Evolutionary conservation across 2,329 filamentous ascomycete species (phyloP), one percentile per base, ranked within the genome.

Genomic region (Alternaria sp.): DNA sequence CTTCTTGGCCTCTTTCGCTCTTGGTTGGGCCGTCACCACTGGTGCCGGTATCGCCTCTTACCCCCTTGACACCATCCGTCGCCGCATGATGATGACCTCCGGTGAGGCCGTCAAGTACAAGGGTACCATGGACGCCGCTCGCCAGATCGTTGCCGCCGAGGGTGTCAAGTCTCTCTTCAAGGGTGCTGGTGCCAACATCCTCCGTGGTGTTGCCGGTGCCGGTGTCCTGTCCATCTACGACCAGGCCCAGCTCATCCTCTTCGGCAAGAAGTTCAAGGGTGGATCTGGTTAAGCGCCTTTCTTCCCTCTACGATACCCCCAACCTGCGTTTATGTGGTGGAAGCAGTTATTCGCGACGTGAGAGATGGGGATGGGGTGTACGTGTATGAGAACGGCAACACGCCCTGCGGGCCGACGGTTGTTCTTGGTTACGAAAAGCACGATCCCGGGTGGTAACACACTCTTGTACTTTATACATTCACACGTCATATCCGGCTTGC

Each of bases 161-260:
- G 96, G 96, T 90, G 87, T 96, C 86, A 92, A 90, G 88, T 99
- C 96, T 81, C 95, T 99, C 86, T 99, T 99, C 94, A 99, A 99
- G 93, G 96, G 96, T 94, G 96, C 96, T 84, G 96, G 96, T 93
- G 96, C 96, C 90, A 99, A 99, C 93, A 99, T 99, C 83, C 96
- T 99, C 88, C 96, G 96, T 97, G 96, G 96, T 97, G 96, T 99
- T 83, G 96, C 96, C 83, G 96, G 96, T 93, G 96, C 96, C 88
- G 96, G 96, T 99, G 96, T 99, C 84, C 90, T 99, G 84, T 99
- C 96, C 85, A 97, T 99, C 93, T 99, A 99, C 88, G 96, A 99
- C 86, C 95, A 98, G 90, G 93, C 93, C 85, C 96, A 99, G 92
- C 90, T 99, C 84, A 86, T 99, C 85, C 87, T 99, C 86, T 99